Evolutionary conservation across 2,329 filamentous ascomycete species (phyloP), one percentile per base, ranked within the genome.

Genomic region (Colletotrichum truncatum): DNA sequence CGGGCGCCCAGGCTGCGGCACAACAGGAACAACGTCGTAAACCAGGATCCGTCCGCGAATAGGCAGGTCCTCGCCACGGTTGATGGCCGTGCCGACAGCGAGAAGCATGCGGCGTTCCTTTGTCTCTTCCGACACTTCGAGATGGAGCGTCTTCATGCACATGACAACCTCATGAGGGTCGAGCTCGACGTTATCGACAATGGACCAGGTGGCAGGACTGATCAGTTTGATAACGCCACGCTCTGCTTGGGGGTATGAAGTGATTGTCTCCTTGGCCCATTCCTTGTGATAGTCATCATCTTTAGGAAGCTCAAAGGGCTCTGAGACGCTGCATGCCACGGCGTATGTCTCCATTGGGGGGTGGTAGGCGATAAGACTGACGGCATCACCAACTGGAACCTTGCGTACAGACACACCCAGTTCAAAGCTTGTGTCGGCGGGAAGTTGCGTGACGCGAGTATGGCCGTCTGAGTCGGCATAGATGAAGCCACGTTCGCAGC

Each of bases 81-180:
- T 87, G 25, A 96, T 86, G 1, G 93, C 91, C 0, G 95, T 97
- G 12, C 95, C 96, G 1, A 98, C 90, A 0, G 91, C 89, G 53
- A 99, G 86, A 48, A 98, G 85, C 73, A 92, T 90, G 72, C 89
- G 91, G 14, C 93, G 89, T 75, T 97, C 92, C 74, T 96, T 93
- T 0, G 94, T 98, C 32, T 91, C 89, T 78, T 99, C 96, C 0
- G 94, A 98, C 7, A 97, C 85, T 77, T 98, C 96, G 12, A 99
- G 87, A 58, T 92, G 91, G 38, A 98, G 85, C 4, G 91, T 91
- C 75, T 95, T 90, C 72, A 98, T 87, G 67, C 91, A 93, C 74
- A 96, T 90, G 12, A 97, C 84, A 11, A 89, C 87, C 78, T 98
- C 95, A 67, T 86, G 90, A 0, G 87, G 81, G 57, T 94, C 92